Conservation (phyloP, 2,329 filamentous ascomycete species). For the Fusarium coicis region DNA sequence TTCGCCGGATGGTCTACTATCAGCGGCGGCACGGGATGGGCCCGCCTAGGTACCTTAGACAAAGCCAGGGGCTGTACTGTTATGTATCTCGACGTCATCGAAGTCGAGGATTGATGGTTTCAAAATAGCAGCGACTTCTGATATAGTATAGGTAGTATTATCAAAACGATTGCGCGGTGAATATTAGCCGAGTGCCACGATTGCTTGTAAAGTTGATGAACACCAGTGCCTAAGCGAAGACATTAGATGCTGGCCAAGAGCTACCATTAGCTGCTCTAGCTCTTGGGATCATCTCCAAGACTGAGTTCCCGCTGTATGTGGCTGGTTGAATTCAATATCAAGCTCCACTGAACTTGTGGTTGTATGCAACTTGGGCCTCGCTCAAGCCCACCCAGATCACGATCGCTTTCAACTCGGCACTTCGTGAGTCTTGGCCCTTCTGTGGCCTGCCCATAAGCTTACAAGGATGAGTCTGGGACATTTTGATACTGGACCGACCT, state of each 20-base stretch:
- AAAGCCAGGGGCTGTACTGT: slow-evolving; percentile 12
- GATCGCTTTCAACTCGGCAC: slow-evolving; percentile 31
- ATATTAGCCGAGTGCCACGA: not conserved
- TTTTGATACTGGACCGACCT: not conserved
- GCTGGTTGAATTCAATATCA: slow-evolving; percentile 29
- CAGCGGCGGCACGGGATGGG: slow-evolving; percentile 23
- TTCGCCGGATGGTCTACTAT: slow-evolving; percentile 28
- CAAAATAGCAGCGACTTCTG: not conserved
- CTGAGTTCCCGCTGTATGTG: slow-evolving; percentile 25
- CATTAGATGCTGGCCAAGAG: not conserved
- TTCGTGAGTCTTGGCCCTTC: slow-evolving; percentile 21
- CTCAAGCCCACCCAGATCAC: slow-evolving; percentile 25
- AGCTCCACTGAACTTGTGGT: slow-evolving; percentile 29
- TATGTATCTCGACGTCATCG: slow-evolving; percentile 25
- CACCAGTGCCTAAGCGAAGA: not conserved
- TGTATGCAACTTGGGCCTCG: slow-evolving; percentile 14
- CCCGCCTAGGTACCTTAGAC: not conserved
- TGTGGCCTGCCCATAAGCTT: slow-evolving; percentile 4
- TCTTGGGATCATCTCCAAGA: not conserved
- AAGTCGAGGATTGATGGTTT: slow-evolving; percentile 1
- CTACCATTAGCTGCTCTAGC: not conserved
- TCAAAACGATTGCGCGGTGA: not conserved
- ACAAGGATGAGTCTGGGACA: slow-evolving; percentile 14
- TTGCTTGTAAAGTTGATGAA: not conserved
- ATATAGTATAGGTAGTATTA: not conserved